Base-by-base conservation (phyloP, 192 early-diverging fungal genomes). In the Cladochytrium replicatum region DNA sequence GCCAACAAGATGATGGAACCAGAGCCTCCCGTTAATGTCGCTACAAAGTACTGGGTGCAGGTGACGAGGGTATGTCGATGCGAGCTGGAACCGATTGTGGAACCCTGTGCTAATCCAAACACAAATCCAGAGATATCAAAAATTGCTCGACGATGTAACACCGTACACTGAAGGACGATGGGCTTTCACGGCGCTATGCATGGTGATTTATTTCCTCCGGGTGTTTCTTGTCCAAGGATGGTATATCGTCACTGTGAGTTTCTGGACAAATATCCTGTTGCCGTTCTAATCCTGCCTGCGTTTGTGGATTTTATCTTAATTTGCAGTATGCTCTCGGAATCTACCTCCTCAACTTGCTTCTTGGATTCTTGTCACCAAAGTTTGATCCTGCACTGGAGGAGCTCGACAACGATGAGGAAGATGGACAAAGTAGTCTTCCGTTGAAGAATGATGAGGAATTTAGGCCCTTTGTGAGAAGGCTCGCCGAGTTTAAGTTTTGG, bases 401-500 rank as follows among this genome's bases (percentile, higher is more conserved):
- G 40, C 60, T 80, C 62, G 83, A 84, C 38, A 73, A 66, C 39
- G 67, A 55, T 25, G 80, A 76, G 11, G 64, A 73, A 23, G 85
- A 85, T 39, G 80, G 78, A 22, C 77, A 75, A 1, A 73, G 74
- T 0, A 61, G 64, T 0, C 63, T 99, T 47, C 96, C 96, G 0
- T 86, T 77, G 23, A 81, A 82, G 51, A 77, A 69, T 8, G 88
- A 91, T 54, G 93, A 99, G 41, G 96, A 99, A 67, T 99, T 99
- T 57, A 72, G 81, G 29, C 96, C 96, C 6, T 99, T 99, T 66
- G 91, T 99, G 52, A 72, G 96, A 51, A 67, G 96, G 50, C 63
- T 99, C 46, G 93, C 96, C 17, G 96, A 99, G 64, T 96, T 99
- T 68, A 99, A 97, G 72, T 96, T 94, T 58, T 99, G 96, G 96